Evolutionary conservation across 495 filamentous ascomycete genomes (phyloP).

Genomic region (Achaetomiella virescens): DNA sequence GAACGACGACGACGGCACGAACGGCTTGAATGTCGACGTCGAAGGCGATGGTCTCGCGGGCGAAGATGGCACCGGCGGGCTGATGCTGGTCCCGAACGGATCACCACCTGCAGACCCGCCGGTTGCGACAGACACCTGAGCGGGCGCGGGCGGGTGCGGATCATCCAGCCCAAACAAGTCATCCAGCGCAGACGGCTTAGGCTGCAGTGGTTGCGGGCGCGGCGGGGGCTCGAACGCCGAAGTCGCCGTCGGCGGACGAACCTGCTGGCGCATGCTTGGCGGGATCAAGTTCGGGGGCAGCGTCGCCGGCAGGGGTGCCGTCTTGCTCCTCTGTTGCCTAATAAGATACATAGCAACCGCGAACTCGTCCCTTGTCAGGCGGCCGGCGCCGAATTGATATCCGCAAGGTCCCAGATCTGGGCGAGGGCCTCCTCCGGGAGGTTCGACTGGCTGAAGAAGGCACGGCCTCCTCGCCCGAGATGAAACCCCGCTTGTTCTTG

Average conservation of each 20-base stretch:
- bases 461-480: constrained; percentile 92
- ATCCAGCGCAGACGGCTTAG: constrained; percentile 68
- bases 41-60: constrained; percentile 44
- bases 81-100: constrained; percentile 48
- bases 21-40: constrained; percentile 71
- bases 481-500: constrained; percentile 67
- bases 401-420: constrained; percentile 95
- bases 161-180: constrained; percentile 88
- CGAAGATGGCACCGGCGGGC: constrained; percentile 45
- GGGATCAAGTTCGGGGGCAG: constrained; percentile 80
- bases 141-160: constrained; percentile 45
- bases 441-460: constrained; percentile 82
- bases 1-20: constrained; percentile 84
- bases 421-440: constrained; percentile 85
- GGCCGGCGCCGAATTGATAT: constrained; percentile 87
- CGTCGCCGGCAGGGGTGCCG: constrained; percentile 57
- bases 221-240: constrained; percentile 37
- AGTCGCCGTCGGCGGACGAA: constrained; percentile 44
- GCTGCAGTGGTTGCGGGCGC: constrained; percentile 47
- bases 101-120: constrained; percentile 59
- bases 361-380: constrained; percentile 81
- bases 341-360: constrained; percentile 98
- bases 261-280: constrained; percentile 65
- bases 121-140: constrained; percentile 62
- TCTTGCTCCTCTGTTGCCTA: constrained; percentile 74